Evolutionary conservation across 2,329 filamentous ascomycete species (phyloP).

Genomic region (Pseudocercospora macadamiae): DNA sequence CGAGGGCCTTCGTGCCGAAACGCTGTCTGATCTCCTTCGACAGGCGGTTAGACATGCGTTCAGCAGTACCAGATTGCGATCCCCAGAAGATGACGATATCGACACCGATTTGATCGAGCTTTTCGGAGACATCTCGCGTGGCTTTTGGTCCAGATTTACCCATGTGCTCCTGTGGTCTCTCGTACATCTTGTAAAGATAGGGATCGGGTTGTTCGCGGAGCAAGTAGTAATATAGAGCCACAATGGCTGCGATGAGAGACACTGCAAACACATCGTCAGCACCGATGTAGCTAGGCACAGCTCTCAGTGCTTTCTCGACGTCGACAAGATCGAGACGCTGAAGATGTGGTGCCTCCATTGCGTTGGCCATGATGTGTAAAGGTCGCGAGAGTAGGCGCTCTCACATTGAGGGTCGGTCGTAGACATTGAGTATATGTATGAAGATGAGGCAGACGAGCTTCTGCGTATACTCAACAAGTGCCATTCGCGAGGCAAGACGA

Average conservation of each 20-base stretch:
- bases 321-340: constrained; percentile 5
- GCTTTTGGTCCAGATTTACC: constrained; percentile 34
- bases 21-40: constrained; percentile 44
- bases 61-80: constrained; percentile 54
- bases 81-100: constrained; percentile 52
- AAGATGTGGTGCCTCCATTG: constrained; percentile 6
- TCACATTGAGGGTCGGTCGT: too few species aligned
- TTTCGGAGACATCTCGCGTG: constrained; percentile 50
- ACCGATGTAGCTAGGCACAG: constrained; percentile 8
- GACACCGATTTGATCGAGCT: constrained; percentile 42
- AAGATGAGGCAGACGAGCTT: too few species aligned
- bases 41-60: constrained; percentile 47
- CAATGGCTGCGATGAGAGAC: constrained; percentile 19
- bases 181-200: constrained; percentile 52
- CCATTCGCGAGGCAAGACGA: neutral
- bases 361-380: neutral
- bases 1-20: constrained; percentile 46
- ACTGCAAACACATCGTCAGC: constrained; percentile 23
- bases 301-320: constrained; percentile 16
- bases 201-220: constrained; percentile 56
- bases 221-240: constrained; percentile 19
- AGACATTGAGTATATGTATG: neutral
- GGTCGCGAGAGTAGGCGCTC: neutral
- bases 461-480: too few species aligned
- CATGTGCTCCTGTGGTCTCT: constrained; percentile 51